Conservation (phyloP, 345 rosid species). For the Gossypium arboreum region DNA sequence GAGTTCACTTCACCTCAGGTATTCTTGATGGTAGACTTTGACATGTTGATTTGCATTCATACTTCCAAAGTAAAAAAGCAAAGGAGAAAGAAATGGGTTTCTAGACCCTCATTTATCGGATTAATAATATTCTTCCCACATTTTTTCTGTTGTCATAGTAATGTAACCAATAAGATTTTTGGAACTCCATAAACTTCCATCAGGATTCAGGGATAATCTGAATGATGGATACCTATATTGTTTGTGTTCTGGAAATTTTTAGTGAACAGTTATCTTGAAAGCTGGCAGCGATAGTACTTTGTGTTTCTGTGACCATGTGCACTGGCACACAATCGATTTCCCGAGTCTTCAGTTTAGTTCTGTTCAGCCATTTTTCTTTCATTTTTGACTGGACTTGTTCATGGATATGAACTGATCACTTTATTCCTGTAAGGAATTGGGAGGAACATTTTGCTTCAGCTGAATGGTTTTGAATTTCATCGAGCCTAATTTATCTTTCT, state of each 20-base stretch:
- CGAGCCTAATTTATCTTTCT: conserved; percentile 5
- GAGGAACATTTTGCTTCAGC: neutral
- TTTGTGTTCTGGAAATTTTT: neutral
- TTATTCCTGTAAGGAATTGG: neutral
- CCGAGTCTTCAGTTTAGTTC: neutral
- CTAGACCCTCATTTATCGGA: neutral
- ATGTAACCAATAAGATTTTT: neutral
- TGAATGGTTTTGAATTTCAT: conserved; percentile 8
- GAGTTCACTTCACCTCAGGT: conserved; percentile 48
- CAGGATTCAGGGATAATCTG: neutral
- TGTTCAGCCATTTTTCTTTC: conserved; percentile 1
- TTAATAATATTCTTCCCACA: neutral
- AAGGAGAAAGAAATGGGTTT: neutral
- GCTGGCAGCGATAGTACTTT: neutral
- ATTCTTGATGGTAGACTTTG: conserved; percentile 21
- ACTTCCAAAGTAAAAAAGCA: neutral
- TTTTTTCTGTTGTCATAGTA: neutral
- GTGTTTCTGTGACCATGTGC: neutral
- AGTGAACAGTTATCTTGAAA: neutral
- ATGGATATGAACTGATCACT: neutral
- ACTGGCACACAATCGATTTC: neutral
- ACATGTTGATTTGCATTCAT: conserved; percentile 17
- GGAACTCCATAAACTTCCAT: neutral
- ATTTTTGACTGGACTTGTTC: neutral
- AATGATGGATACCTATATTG: neutral